Evolutionary conservation across 768 basidiomycete species (phyloP), one percentile per base, ranked within the genome.

Genomic region (Agrocybe chaxingu): DNA sequence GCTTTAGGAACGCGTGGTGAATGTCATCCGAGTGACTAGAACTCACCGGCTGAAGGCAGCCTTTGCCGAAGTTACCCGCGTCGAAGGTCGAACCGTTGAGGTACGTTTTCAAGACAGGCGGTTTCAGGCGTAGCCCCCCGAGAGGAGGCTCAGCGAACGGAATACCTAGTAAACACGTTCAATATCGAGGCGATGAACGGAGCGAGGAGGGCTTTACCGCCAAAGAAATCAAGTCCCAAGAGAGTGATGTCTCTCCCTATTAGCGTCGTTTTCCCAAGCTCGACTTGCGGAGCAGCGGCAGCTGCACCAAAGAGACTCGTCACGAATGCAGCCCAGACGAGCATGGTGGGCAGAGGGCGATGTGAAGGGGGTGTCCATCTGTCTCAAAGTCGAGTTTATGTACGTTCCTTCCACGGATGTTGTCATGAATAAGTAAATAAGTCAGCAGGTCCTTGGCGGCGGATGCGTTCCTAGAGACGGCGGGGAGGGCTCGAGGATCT

Each of bases 131-230:
- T 18, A 79, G 54, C 32, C 68, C 51, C 3, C 78, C 79, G 31
- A 80, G 47, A 11, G 81, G 81, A 7, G 80, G 75, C 52, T 81
- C 72, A 30, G 77, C 80, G 48, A 69, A 84, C 1, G 79, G 81
- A 38, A 84, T 79, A 12, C 74, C 79, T 73, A 50, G 45, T 16
- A 8, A 31, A n/a, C 11, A 3, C 33, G 33, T 48, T 32, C 34
- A 29, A 37, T 11, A 3, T 3, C 24, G 38, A 31, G 12, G 24
- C 12, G 18, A 44, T 30, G 10, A 42, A 13, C n/a, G 8, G 16
- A 46, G 11, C 6, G 18, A 40, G 9, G 13, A 11, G 24, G n/a
- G 16, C 49, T 60, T 34, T 47, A 76, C 77, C 76, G 16, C 75
- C 75, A 60, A 76, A 78, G 62, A 77, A 78, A 38, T 76, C 74